Base-by-base conservation (phyloP, 495 filamentous ascomycete species). In the Podospora appendiculata region DNA sequence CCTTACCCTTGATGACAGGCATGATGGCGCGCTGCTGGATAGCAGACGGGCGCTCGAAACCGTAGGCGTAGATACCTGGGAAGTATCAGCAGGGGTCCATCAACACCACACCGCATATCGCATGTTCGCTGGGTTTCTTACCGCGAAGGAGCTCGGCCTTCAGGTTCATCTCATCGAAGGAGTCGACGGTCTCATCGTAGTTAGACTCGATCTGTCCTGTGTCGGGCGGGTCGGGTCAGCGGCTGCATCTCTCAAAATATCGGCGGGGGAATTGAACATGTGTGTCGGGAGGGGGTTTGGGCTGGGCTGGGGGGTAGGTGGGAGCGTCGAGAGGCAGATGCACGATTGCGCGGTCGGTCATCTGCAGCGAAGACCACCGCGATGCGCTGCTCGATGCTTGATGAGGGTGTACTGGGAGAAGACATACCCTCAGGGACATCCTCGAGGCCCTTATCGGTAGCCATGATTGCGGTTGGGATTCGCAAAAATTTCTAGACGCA, bases 101-200 rank as follows among this genome's bases (percentile, higher is more conserved):
- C 42, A 50, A 48, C 47, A 48, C 44, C 41, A 47, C 17, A 50
- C 41, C 25, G 25, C 25, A 25, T 25, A 25, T 25, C 25, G 25
- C 25, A 5, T 25, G 5, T 25, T 38, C 25, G 39, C 11, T 47
- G 9, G 43, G 8, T 39, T 48, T 50, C 85, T 76, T 84, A 93
- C 89, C 93, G 78, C 93, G 91, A 64, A 98, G 87, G 65, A 98
- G 84, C 82, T 98, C 93, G 45, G 87, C 62, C 82, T 94, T 95
- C 65, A 98, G 81, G 75, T 86, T 84, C 93, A 98, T 98, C 56
- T 90, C 80, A 75, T 98, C 93, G 73, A 98, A 98, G 52, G 90
- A 95, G 75, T 99, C 93, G 71, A 91, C 93, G 64, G 92, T 89
- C 82, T 99, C 94, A 83, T 99, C 93, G 77, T 99, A 99, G 88